Percentiles rank a stretch among this genome's conserved stretches.
These are phyloP conservation scores for Dryadomyces quercus-mongolicae DNA, from an alignment of 2,329 filamentous ascomycete genomes.

Conservation along the genomic window DNA sequence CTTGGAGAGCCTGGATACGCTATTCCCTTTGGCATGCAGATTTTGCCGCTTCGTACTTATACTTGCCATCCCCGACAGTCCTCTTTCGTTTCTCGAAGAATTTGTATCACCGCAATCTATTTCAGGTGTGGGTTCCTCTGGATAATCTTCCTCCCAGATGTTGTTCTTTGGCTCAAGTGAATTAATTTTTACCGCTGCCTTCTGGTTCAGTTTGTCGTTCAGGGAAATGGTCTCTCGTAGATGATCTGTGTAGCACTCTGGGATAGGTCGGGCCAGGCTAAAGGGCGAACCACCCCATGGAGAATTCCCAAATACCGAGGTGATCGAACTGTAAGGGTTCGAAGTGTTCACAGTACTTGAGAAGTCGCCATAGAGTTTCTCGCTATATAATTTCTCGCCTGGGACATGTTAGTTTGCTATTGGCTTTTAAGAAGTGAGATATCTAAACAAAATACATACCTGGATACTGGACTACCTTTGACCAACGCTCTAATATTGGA, in stretches of 20 bases:
- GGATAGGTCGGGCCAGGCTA: background rate
- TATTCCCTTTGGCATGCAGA: background rate
- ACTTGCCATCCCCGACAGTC: no score
- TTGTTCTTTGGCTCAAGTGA: constrained; percentile 3
- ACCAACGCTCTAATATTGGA: constrained; percentile 27
- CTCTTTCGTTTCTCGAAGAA: background rate
- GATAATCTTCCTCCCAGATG: constrained; percentile 3
- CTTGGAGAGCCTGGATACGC: background rate
- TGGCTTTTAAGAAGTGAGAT: background rate
- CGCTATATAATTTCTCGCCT: constrained; percentile 18
- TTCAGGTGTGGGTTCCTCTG: background rate
- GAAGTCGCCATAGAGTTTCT: no score
- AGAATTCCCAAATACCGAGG: background rate
- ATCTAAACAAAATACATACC: constrained; percentile 8
- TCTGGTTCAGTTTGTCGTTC: constrained; percentile 5
- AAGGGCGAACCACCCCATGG: background rate
- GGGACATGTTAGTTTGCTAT: background rate
- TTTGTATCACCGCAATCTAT: background rate
- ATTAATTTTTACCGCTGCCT: constrained; percentile 5
- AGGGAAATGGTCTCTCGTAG: constrained; percentile 2
- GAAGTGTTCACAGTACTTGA: no score
- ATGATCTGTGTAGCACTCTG: background rate
- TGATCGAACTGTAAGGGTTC: background rate
- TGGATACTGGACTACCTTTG: constrained; percentile 33
- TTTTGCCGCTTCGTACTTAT: background rate